A percentile compares a stretch with the other conserved stretches of the same genome.
phyloP scores from a whole-genome alignment of 106 monocot genomes.

The Apostasia shenzhenica region DNA sequence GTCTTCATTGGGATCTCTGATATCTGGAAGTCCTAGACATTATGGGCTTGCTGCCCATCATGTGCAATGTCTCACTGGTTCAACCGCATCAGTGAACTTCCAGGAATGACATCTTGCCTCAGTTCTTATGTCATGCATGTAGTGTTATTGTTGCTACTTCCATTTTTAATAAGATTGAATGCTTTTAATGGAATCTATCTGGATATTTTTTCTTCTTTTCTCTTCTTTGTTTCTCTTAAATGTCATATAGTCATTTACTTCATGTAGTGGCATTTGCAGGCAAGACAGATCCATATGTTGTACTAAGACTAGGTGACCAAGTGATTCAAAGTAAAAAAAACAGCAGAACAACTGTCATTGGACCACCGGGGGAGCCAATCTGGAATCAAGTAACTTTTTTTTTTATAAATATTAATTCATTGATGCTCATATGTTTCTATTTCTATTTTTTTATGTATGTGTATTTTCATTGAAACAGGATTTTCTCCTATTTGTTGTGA shows the following conservation, averaged over 20 bases:
- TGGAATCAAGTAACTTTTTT: slow-evolving; percentile 79
- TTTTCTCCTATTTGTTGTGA: slow-evolving; percentile 84
- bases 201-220: background rate
- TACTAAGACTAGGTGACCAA: slow-evolving; percentile 81
- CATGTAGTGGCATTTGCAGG: slow-evolving; percentile 32
- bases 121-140: background rate
- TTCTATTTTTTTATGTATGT: background rate
- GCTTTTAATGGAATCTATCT: too few species aligned
- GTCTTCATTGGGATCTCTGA: background rate
- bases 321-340: slow-evolving; percentile 88
- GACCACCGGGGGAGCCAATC: slow-evolving; percentile 87
- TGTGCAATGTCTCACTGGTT: background rate
- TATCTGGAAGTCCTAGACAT: background rate
- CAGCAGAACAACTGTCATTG: slow-evolving; percentile 92
- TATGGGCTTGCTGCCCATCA: background rate
- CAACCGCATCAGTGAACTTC: background rate
- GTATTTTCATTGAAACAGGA: slow-evolving; percentile 43
- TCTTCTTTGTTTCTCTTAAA: background rate
- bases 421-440: background rate
- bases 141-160: background rate
- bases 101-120: background rate
- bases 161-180: background rate
- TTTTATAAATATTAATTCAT: slow-evolving; percentile 1
- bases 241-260: background rate
- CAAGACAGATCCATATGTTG: slow-evolving; percentile 96